phyloP scores from a whole-genome alignment of 1,284 basidiomycete genomes.

The Wallemia hederae region DNA sequence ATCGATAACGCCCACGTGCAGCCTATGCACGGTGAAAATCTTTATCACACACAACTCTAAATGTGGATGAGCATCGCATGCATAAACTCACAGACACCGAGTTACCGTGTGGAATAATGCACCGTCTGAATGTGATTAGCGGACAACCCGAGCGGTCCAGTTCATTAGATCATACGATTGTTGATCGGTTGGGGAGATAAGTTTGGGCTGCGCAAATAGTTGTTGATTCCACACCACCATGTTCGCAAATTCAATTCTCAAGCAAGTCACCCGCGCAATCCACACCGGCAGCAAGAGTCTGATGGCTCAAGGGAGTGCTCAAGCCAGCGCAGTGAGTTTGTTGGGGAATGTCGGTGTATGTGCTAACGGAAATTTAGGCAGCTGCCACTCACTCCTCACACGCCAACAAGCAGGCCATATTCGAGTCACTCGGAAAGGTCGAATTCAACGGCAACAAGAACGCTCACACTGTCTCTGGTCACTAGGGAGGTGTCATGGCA shows the following conservation, averaged over 20 bases:
- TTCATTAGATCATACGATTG: not conserved
- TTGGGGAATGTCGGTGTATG: too few species aligned
- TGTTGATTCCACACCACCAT: not conserved
- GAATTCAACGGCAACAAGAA: conserved; percentile 1
- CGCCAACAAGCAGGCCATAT: not conserved
- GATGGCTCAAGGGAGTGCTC: too few species aligned
- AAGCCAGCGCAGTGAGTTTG: too few species aligned
- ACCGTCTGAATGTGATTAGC: too few species aligned
- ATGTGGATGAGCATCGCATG: too few species aligned
- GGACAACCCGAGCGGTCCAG: too few species aligned
- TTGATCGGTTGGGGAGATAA: not conserved
- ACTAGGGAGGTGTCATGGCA: not conserved
- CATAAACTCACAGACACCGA: too few species aligned
- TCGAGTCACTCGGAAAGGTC: not conserved
- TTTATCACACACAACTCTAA: not conserved
- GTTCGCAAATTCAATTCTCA: not conserved
- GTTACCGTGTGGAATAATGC: too few species aligned
- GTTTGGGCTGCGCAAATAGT: not conserved
- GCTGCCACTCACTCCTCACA: not conserved
- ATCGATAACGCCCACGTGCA: not conserved
- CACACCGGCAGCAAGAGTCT: too few species aligned
- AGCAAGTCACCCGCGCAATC: not conserved
- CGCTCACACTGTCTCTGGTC: not conserved
- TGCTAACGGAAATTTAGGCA: not conserved
- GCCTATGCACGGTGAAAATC: too few species aligned